Evolutionary conservation across 2,329 filamentous ascomycete genomes (phyloP).

Genomic region (Massarina eburnea): DNA sequence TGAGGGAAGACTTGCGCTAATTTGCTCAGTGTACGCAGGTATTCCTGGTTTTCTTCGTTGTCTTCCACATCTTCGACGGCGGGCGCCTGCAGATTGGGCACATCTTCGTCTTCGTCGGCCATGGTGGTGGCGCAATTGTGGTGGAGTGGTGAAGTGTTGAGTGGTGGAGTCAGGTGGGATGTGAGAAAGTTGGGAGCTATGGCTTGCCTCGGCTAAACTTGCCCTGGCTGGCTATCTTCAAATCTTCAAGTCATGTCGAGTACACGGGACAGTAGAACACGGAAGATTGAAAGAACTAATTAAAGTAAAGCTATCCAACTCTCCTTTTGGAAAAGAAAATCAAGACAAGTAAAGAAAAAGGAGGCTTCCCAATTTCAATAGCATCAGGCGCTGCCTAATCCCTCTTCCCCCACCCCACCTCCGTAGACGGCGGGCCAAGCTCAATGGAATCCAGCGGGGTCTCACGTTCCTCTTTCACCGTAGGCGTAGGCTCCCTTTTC

Average conservation of each 20-base stretch:
- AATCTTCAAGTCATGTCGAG: too few relatives aligned
- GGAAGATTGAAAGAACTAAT: too few relatives aligned
- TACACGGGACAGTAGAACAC: too few relatives aligned
- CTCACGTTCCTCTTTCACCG: not conserved
- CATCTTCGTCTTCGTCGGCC: slow-evolving; percentile 42
- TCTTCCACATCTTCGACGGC: slow-evolving; percentile 50
- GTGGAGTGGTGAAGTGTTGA: not conserved
- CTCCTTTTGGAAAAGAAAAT: not conserved
- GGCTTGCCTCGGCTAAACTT: slow-evolving; percentile 19
- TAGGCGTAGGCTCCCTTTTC: not conserved
- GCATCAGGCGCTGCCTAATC: slow-evolving; percentile 1
- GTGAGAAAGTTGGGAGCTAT: slow-evolving; percentile 14
- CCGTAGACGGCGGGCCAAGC: slow-evolving; percentile 18
- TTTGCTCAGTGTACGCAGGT: slow-evolving; percentile 65
- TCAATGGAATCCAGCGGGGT: slow-evolving; percentile 10
- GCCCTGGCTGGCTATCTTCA: not conserved
- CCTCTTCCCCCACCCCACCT: slow-evolving; percentile 19
- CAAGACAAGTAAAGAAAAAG: not conserved
- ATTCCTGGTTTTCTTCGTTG: slow-evolving; percentile 84
- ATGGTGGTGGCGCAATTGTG: slow-evolving; percentile 15
- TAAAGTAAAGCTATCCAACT: too few relatives aligned
- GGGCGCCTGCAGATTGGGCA: slow-evolving; percentile 25
- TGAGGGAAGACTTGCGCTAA: slow-evolving; percentile 50
- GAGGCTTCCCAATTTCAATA: slow-evolving; percentile 4
- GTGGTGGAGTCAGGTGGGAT: slow-evolving; percentile 7